A percentile compares a stretch with the other conserved stretches of the same genome.
Conservation (phyloP, 2,329 filamentous ascomycete species). For the Phaeosphaeriaceae sp. region DNA sequence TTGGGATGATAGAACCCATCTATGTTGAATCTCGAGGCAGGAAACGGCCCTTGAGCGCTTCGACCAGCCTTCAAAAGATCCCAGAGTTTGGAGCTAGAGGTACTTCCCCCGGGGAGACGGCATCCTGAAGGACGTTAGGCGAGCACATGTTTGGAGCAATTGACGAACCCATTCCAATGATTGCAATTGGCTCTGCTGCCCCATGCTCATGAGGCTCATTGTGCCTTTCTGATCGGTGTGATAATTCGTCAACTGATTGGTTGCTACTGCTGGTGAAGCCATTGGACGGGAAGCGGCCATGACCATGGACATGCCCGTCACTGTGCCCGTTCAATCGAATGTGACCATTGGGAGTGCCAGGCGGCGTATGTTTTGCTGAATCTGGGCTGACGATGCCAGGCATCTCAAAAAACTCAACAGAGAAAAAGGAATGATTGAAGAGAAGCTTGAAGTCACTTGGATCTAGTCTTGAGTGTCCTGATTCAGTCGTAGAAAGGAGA, state of each 20-base stretch:
- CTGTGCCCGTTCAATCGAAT: too few species aligned
- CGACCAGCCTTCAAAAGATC: not conserved
- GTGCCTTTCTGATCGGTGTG: not conserved
- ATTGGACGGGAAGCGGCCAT: too few species aligned
- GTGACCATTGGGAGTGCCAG: too few species aligned
- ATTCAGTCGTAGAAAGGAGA: too few species aligned
- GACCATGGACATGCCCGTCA: too few species aligned
- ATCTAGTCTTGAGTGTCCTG: too few species aligned
- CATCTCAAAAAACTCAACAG: too few species aligned
- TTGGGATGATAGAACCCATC: not conserved
- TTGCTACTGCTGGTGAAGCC: not conserved
- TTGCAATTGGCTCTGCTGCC: not conserved
- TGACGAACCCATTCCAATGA: not conserved
- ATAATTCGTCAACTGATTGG: not conserved
- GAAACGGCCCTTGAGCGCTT: not conserved
- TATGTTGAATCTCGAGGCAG: not conserved
- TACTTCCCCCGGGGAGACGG: not conserved
- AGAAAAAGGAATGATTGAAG: too few species aligned
- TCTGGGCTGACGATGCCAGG: too few species aligned
- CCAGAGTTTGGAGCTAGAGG: not conserved
- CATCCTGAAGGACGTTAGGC: not conserved
- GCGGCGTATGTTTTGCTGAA: too few species aligned
- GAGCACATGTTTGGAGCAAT: not conserved
- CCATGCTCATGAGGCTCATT: not conserved
- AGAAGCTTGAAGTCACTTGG: too few species aligned